Evolutionary conservation across 108 stramenopile species (phyloP).

Genomic region (Pseudonitzschia pungens): DNA sequence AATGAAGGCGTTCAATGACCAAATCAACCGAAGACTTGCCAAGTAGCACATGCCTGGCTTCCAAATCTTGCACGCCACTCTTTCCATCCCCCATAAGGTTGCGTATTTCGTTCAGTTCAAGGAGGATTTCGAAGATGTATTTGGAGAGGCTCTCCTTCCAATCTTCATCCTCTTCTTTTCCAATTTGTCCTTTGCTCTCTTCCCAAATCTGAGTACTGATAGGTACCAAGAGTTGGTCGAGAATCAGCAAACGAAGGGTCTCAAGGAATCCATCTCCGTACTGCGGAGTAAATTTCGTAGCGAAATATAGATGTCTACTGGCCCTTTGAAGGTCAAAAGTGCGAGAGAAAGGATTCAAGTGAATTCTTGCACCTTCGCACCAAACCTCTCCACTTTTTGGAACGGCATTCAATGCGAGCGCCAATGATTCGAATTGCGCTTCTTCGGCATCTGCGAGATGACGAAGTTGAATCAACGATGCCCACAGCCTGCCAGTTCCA

Average conservation of each 20-base stretch:
- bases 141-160: constrained; percentile 20
- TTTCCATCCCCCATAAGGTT: not conserved
- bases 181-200: constrained; percentile 27
- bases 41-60: constrained; percentile 24
- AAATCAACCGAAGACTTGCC: constrained; percentile 19
- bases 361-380: constrained; percentile 92
- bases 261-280: constrained; percentile 96
- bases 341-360: constrained; percentile 79
- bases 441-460: constrained; percentile 75
- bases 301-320: constrained; percentile 84
- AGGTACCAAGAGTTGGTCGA: constrained; percentile 69
- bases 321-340: constrained; percentile 85
- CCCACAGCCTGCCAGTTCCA: constrained; percentile 97
- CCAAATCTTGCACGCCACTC: not conserved
- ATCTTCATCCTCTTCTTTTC: not conserved
- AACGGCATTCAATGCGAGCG: constrained; percentile 85
- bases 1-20: constrained; percentile 34
- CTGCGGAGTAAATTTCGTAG: constrained; percentile 97
- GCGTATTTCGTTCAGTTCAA: constrained; percentile 20
- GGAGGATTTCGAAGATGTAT: constrained; percentile 19
- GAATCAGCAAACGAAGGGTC: constrained; percentile 63
- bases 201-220: constrained; percentile 54
- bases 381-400: constrained; percentile 98
- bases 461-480: constrained; percentile 90
- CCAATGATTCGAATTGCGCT: constrained; percentile 69